Conservation (phyloP, 257 asterid species). For the Apocynum venetum region DNA sequence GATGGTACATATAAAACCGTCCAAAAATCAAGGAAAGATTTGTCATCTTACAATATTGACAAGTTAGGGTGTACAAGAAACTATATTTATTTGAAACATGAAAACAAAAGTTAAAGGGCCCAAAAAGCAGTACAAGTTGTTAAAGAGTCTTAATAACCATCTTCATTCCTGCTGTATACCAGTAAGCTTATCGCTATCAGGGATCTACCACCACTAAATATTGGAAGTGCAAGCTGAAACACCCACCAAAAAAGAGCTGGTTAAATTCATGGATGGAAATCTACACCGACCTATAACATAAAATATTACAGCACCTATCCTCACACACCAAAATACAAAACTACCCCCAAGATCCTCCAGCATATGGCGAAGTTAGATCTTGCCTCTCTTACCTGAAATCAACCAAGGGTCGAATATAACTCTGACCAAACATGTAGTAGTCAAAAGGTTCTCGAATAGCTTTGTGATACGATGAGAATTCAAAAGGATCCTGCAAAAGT, state of each 20-base stretch:
- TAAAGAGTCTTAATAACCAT: neutral
- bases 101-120: neutral
- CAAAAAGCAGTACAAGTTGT: neutral
- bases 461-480: slow-evolving; percentile 60
- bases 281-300: neutral
- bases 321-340: neutral
- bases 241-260: neutral
- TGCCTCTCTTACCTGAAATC: slow-evolving; percentile 62
- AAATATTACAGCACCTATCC: neutral
- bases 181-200: neutral
- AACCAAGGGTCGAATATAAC: slow-evolving; percentile 59
- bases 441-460: slow-evolving; percentile 91
- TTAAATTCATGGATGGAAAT: neutral
- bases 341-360: neutral
- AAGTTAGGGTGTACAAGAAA: neutral
- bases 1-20: neutral
- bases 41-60: neutral
- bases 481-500: slow-evolving; percentile 65
- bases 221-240: slow-evolving; percentile 1
- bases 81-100: neutral
- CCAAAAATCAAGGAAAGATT: neutral
- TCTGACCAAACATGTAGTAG: slow-evolving; percentile 74
- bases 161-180: neutral
- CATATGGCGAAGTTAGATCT: neutral
- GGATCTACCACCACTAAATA: neutral